Evolutionary conservation across 2,329 filamentous ascomycete genomes (phyloP).

Genomic region (Pezicula rhizophila): DNA sequence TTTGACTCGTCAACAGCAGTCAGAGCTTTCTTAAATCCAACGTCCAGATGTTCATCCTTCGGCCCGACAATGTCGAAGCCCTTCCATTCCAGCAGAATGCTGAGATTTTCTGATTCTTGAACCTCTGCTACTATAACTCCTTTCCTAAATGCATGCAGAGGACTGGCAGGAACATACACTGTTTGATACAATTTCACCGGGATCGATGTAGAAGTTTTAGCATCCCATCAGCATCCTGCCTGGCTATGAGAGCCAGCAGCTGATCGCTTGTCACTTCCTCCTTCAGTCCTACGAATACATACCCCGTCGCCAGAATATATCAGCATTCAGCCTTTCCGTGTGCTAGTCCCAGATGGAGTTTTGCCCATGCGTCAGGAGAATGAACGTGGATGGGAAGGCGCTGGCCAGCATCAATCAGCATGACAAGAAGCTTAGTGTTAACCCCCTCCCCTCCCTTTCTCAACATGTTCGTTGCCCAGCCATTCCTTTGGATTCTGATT

Average conservation of each 20-base stretch:
- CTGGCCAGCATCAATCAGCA: slow-evolving; percentile 6
- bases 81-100: slow-evolving; percentile 2
- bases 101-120: slow-evolving; percentile 3
- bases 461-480: slow-evolving; percentile 2
- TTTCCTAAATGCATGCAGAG: slow-evolving; percentile 3
- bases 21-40: slow-evolving; percentile 3
- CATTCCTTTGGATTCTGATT: not conserved
- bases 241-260: not conserved
- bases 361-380: slow-evolving; percentile 1
- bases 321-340: slow-evolving; percentile 6
- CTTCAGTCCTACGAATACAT: slow-evolving; percentile 2
- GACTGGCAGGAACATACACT: slow-evolving; percentile 4
- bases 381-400: slow-evolving; percentile 6
- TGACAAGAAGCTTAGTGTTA: slow-evolving; percentile 4
- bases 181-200: slow-evolving; percentile 2
- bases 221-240: slow-evolving; percentile 2
- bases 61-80: slow-evolving; percentile 1
- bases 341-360: not conserved
- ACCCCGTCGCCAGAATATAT: slow-evolving; percentile 4
- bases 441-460: not conserved
- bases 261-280: slow-evolving; percentile 1
- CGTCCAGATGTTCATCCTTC: not conserved
- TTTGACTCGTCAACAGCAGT: not conserved
- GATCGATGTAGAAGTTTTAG: slow-evolving; percentile 2
- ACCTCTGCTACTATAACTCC: slow-evolving; percentile 4